Percentiles rank a stretch among this genome's conserved stretches.
Evolutionary conservation across 2,329 filamentous ascomycete species (phyloP).

Genomic region (Neonectria punicea): DNA sequence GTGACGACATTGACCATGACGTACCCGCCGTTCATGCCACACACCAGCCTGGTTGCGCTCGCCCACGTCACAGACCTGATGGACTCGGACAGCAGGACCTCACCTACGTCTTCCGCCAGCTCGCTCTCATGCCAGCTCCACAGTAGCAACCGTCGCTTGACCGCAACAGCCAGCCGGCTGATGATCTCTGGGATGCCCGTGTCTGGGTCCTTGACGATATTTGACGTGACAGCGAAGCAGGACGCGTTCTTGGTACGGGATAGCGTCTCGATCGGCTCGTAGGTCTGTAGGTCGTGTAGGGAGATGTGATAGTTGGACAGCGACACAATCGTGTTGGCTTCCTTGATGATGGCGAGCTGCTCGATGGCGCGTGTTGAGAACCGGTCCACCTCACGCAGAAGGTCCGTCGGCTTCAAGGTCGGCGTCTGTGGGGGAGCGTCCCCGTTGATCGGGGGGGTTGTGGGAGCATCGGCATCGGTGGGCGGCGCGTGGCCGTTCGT

Average conservation of each 20-base stretch:
- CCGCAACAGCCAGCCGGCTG: slow-evolving; percentile 88
- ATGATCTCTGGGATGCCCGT: slow-evolving; percentile 94
- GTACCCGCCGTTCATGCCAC: slow-evolving; percentile 91
- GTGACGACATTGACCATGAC: slow-evolving; percentile 86
- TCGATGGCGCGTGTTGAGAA: slow-evolving; percentile 92
- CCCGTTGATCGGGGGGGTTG: slow-evolving; percentile 45
- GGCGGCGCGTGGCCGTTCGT: slow-evolving; percentile 47
- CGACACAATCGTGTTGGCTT: slow-evolving; percentile 90
- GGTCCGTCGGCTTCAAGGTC: slow-evolving; percentile 73
- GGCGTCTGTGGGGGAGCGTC: slow-evolving; percentile 44
- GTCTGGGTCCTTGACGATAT: slow-evolving; percentile 88
- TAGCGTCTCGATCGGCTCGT: slow-evolving; percentile 82
- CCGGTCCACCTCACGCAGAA: slow-evolving; percentile 91
- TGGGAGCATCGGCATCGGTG: slow-evolving; percentile 41
- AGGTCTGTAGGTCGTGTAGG: slow-evolving; percentile 88
- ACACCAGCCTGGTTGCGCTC: slow-evolving; percentile 85
- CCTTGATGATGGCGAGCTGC: slow-evolving; percentile 94
- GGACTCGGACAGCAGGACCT: slow-evolving; percentile 83
- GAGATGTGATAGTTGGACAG: slow-evolving; percentile 91
- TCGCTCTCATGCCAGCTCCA: slow-evolving; percentile 99
- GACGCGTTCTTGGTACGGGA: slow-evolving; percentile 87
- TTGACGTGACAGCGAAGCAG: slow-evolving; percentile 92
- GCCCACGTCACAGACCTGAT: slow-evolving; percentile 94
- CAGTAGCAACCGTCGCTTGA: slow-evolving; percentile 87
- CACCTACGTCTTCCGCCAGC: slow-evolving; percentile 75